phyloP scores from a whole-genome alignment of 2,329 filamentous ascomycete species.

The Furcasterigmium furcatum region DNA sequence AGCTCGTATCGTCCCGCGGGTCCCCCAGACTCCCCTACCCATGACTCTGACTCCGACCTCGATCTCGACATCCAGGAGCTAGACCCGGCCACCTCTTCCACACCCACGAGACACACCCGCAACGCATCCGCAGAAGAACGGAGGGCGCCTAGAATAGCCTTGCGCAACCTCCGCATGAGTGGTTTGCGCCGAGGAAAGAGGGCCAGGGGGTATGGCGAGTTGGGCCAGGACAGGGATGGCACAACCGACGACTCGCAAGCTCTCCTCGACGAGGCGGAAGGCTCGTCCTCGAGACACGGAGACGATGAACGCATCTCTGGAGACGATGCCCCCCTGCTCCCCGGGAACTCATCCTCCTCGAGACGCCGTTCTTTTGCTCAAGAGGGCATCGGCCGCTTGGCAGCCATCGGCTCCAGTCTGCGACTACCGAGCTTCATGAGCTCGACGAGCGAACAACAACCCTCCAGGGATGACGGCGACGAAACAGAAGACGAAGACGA shows the following conservation, averaged over 20 bases:
- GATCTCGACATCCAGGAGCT: conserved; percentile 79
- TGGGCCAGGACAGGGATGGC: conserved; percentile 53
- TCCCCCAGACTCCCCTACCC: conserved; percentile 60
- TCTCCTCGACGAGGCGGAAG: conserved; percentile 62
- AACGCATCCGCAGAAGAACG: neutral
- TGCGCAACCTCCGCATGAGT: conserved; percentile 68
- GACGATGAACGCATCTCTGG: conserved; percentile 57
- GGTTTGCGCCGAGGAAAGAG: conserved; percentile 57
- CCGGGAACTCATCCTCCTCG: conserved; percentile 28
- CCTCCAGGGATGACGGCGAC: conserved; percentile 27
- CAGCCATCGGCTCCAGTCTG: conserved; percentile 48
- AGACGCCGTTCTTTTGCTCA: conserved; percentile 31
- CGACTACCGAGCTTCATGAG: conserved; percentile 68
- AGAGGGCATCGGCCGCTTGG: conserved; percentile 38
- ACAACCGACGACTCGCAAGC: conserved; percentile 64
- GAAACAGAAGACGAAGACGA: conserved; percentile 52
- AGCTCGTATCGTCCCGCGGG: conserved; percentile 50
- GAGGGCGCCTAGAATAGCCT: conserved; percentile 60
- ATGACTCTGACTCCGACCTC: conserved; percentile 76
- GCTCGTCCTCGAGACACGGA: conserved; percentile 51
- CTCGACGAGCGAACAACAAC: conserved; percentile 22
- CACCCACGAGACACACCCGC: conserved; percentile 28
- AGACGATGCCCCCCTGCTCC: conserved; percentile 74
- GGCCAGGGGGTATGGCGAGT: conserved; percentile 55
- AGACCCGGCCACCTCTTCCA: conserved; percentile 50